Conservation (phyloP, 1,284 basidiomycete species). For the Neolentinus lepideus region DNA sequence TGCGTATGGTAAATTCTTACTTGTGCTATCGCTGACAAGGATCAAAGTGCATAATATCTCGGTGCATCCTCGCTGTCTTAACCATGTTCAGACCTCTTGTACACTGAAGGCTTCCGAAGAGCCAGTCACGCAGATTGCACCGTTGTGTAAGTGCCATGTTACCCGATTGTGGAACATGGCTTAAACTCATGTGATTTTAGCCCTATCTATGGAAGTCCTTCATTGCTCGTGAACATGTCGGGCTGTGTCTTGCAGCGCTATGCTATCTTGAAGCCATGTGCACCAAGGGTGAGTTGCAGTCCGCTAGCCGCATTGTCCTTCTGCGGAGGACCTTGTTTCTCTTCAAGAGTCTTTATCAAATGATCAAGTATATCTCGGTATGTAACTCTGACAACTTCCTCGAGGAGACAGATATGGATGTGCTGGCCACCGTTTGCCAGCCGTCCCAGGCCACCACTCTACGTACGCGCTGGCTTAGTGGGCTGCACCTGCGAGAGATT, state of each 20-base stretch:
- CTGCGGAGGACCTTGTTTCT: constrained; percentile 13
- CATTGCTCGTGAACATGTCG: constrained; percentile 69
- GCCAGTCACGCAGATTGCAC: constrained; percentile 29
- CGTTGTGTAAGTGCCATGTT: constrained; percentile 41
- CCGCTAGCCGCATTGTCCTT: constrained; percentile 34
- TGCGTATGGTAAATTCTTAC: constrained; percentile 30
- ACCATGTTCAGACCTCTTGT: constrained; percentile 52
- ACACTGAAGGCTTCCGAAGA: constrained; percentile 34
- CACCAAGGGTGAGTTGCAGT: constrained; percentile 38
- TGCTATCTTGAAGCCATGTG: constrained; percentile 76
- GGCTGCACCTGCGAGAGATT: constrained; percentile 71
- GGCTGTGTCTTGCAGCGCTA: constrained; percentile 64
- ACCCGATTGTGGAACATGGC: constrained; percentile 1
- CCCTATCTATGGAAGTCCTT: constrained; percentile 79
- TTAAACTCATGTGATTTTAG: constrained; percentile 28
- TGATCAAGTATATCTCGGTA: not conserved
- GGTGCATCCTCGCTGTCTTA: constrained; percentile 68
- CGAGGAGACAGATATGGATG: constrained; percentile 1
- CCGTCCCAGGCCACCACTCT: constrained; percentile 1
- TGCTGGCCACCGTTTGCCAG: constrained; percentile 29
- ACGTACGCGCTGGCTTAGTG: constrained; percentile 38
- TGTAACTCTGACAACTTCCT: constrained; percentile 4
- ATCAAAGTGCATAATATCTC: constrained; percentile 58
- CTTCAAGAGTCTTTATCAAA: not conserved
- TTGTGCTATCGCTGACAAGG: not conserved